phyloP scores from a whole-genome alignment of 257 asterid species.

The Handroanthus guayacan region DNA sequence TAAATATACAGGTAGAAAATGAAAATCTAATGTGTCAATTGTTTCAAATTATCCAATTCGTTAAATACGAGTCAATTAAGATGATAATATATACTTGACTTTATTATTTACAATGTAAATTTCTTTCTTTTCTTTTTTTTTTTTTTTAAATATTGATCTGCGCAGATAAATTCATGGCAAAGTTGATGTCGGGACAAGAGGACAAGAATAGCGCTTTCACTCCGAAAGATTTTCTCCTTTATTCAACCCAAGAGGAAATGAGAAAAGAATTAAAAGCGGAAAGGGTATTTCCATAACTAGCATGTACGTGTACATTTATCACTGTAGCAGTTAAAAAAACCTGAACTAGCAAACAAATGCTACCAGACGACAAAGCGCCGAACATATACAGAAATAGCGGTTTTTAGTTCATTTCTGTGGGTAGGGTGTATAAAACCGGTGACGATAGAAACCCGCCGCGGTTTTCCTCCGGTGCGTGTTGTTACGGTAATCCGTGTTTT shows the following conservation, averaged over 20 bases:
- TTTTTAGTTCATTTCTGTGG: slow-evolving; percentile 29
- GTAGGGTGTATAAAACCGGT: neutral
- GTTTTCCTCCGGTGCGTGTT: neutral
- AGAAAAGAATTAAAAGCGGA: neutral
- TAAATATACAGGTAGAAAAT: too few relatives aligned
- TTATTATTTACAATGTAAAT: too few relatives aligned
- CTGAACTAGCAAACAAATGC: slow-evolving; percentile 21
- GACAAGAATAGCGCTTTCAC: too few relatives aligned
- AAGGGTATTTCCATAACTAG: neutral
- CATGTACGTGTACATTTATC: neutral
- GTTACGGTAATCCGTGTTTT: neutral
- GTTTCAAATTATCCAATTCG: too few relatives aligned
- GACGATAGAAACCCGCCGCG: neutral
- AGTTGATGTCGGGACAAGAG: too few relatives aligned
- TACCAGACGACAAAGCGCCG: neutral
- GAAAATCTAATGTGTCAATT: too few relatives aligned
- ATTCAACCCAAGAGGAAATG: neutral
- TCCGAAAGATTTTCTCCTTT: too few relatives aligned
- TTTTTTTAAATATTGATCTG: too few relatives aligned
- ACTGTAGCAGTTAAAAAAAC: neutral
- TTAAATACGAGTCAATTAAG: too few relatives aligned
- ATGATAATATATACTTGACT: too few relatives aligned
- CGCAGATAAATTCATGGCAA: too few relatives aligned
- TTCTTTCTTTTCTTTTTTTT: too few relatives aligned
- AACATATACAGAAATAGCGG: neutral